Base-by-base conservation (phyloP, 441 rosid species). In the Macaranga tanarius region DNA sequence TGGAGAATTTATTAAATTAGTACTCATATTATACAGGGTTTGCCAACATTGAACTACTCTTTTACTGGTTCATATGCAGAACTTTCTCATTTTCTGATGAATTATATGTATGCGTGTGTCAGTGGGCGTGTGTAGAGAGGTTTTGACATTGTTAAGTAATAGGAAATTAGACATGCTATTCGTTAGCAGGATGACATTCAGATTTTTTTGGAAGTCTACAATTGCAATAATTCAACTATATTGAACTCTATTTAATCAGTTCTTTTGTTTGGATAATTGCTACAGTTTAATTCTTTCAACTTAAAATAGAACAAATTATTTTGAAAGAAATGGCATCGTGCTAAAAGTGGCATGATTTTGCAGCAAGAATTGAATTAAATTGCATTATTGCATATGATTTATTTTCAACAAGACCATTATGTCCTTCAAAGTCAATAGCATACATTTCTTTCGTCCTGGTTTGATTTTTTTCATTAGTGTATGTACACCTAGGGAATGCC, bases 401-500 rank as follows among this genome's bases (percentile, higher is more conserved):
- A 31, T 31, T 2, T 31, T 5, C 38, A 31, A 31, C 38, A 31
- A 31, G 38, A 31, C 38, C 17, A 16, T 51, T n/a, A 5, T 11
- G 26, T 19, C 12, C 7, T 23, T 47, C 4, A 15, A 20, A 59
- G 26, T 57, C 13, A 9, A 16, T 51, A 7, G 40, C 48, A 34
- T 20, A 10, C 19, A 2, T 2, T 31, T 31, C 1, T 16, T 65
- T 17, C 10, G 26, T 70, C 10, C n/a, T 26, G 12, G 8, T 38
- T 8, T 61, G 45, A 15, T n/a, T 45, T 48, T 45, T 61, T 16
- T 50, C 17, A 15, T 34, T 50, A 13, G n/a, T 22, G 34, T 7
- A 47, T 26, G 28, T 56, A 9, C 58, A 69, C 44, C 67, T 4
- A 55, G 59, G 68, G 73, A 26, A 44, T 66, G 44, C 57, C 10